phyloP scores from a whole-genome alignment of 306 rosid genomes.

The Vigna hirtella region DNA sequence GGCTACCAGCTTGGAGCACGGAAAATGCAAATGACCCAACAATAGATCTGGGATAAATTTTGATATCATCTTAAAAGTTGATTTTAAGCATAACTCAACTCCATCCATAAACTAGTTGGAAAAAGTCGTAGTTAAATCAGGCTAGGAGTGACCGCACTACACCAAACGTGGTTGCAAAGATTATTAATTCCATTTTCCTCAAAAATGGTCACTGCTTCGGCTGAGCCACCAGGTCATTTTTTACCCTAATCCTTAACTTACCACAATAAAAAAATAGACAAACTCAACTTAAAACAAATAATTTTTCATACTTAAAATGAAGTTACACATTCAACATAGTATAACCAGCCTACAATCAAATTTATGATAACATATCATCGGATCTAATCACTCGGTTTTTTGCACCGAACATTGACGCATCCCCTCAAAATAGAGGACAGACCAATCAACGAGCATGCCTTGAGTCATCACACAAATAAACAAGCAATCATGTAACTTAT shows the following conservation, averaged over 20 bases:
- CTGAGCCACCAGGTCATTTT: constrained; percentile 1
- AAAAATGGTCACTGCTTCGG: neutral
- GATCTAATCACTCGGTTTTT: neutral
- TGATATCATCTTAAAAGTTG: no score
- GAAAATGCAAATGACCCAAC: neutral
- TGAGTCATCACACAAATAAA: neutral
- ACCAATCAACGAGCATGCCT: neutral
- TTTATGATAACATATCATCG: neutral
- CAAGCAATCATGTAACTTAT: neutral
- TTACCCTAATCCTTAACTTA: neutral
- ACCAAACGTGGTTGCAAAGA: neutral
- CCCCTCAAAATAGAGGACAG: neutral
- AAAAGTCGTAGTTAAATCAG: neutral
- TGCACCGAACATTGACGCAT: neutral
- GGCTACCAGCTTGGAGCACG: neutral
- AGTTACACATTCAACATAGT: neutral
- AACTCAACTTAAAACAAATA: neutral
- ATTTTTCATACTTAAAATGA: neutral
- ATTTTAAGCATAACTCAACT: no score
- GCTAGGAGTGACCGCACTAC: neutral
- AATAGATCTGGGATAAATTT: neutral
- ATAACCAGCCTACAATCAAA: constrained; percentile 8
- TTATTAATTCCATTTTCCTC: neutral
- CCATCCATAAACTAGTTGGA: no score
- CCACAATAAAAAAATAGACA: neutral